Base-by-base conservation (phyloP, 2,329 filamentous ascomycete species). In the Pyricularia sp. region DNA sequence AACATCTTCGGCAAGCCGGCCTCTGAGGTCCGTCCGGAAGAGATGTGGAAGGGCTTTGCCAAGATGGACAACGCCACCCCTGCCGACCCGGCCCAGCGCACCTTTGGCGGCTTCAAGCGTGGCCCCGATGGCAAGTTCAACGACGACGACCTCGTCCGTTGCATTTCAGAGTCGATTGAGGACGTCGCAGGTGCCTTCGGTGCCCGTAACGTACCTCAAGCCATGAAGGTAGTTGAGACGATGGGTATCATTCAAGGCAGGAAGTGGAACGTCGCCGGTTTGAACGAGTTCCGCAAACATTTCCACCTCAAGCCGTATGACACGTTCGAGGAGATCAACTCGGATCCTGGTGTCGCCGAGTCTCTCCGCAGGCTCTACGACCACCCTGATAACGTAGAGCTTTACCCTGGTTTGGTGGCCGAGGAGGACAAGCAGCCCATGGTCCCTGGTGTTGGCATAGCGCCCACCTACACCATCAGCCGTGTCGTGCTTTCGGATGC, bases 251-350 rank as follows among this genome's bases (percentile, higher is more conserved):
- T 90, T 62, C 89, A 92, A 67, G 85, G 88, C 3, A 82, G 91
- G 60, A 82, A 83, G 65, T 96, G 91, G 91, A 88, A 91, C 67
- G 76, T 91, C 9, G 88, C 88, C 0, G 87, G 88, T 0, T 78
- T 96, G 67, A 96, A 96, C 71, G 91, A 94, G 77, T 96, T 94
- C 79, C 84, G 91, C 64, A 87, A 89, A 73, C 89, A 92, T 76
- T 93, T 93, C 70, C 86, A 87, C 1, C 78, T 96, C 6, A 89
- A 89, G 75, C 83, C 84, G 0, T 88, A 96, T 71, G 84, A 87
- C 26, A 88, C 81, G 0, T 96, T 96, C 66, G 89, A 93, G 73
- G 89, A 93, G 63, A 92, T 96, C 76, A 94, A 93, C 73, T 85
- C 87, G 0, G 88, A 94, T 69, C 87, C 87, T 0, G 82, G 84